Evolutionary conservation across 257 asterid species (phyloP), one percentile per base, ranked within the genome.

Genomic region (Thymus mandschuricus): DNA sequence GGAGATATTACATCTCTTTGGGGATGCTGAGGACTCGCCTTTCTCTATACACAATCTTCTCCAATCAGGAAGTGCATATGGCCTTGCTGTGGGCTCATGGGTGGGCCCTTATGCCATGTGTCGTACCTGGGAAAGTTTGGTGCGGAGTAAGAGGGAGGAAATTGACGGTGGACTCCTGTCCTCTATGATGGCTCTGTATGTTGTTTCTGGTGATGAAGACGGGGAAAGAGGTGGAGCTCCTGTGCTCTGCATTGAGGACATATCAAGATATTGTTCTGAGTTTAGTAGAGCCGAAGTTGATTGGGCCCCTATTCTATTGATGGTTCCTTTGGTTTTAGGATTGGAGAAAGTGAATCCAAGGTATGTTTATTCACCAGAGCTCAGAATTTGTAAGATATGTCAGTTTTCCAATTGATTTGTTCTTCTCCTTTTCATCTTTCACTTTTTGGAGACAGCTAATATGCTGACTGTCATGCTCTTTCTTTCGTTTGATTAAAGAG

Each of bases 181-280:
- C 63, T 81, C 81, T 2, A 56, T 67, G 76, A 82, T 95, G 89
- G 79, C 85, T 67, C 68, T 89, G 60, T 92, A 84, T 74, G 96
- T 95, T 72, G 99, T 95, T 69, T 92, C 98, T 75, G 99, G 99
- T 70, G 98, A 90, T 81, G 98, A 88, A 78, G 92, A 95, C 80
- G 99, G 98, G 52, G 98, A 92, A 81, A 87, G 99, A 74, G 99
- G 99, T 76, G 99, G 99, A 62, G 99, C 99, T 45, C 99, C 99
- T 9, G 93, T 85, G 55, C 88, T 92, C 48, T 95, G 96, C 70
- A 41, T 88, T 28, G 94, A 89, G 78, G 96, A 95, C 72, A 69
- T 88, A 33, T 72, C 73, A 51, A 88, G 79, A 58, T 83, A 81
- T 70, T 89, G 89, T 80, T 73, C 79, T 29, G 80, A 83, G 83